Base-by-base conservation (phyloP, 176 grass and related monocot species). In the Bothriochloa decipiens region DNA sequence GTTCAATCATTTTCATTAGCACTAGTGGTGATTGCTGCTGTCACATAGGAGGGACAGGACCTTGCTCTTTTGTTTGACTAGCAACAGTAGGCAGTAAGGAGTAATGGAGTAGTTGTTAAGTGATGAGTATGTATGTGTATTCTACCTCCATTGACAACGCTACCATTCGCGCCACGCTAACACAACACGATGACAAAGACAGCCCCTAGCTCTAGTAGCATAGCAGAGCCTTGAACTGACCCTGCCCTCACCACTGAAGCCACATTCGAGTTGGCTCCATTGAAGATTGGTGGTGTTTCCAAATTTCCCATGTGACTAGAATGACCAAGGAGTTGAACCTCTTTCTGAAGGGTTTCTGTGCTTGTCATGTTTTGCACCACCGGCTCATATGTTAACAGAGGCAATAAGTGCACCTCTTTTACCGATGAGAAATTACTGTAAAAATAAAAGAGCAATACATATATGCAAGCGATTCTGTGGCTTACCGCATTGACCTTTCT, bases 401-500 rank as follows among this genome's bases (percentile, higher is more conserved):
- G 18, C 43, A 64, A 72, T 16, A 35, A 73, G 27, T 64, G 17
- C 8, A 62, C 5, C 22, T 27, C 28, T 28, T 4, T 65, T 84
- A 52, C 46, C 12, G 73, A 84, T 79, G 66, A 43, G 17, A 63
- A 33, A 52, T 41, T 50, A 50, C 74, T 74, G 45, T 57, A 35
- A 66, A 8, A 1, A 32, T 32, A 7, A 52, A 47, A 32, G 25
- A 52, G 72, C 5, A 57, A 67, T 27, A 36, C 25, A 46, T 60
- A 70, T 85, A 66, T 75, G 14, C 6, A 72, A 83, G 40, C 0
- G 8, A 47, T 79, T 68, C 14, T 79, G 68, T 86, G 11, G 27
- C 91, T 91, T 91, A 98, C 96, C 87, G 91, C 77, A 80, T 91
- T 98, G 74, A 98, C 96, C 83, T 95, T 98, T 85, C 72, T 92